Conservation (phyloP, 176 grass and related monocot genomes). For the Metroxylon sagu region DNA sequence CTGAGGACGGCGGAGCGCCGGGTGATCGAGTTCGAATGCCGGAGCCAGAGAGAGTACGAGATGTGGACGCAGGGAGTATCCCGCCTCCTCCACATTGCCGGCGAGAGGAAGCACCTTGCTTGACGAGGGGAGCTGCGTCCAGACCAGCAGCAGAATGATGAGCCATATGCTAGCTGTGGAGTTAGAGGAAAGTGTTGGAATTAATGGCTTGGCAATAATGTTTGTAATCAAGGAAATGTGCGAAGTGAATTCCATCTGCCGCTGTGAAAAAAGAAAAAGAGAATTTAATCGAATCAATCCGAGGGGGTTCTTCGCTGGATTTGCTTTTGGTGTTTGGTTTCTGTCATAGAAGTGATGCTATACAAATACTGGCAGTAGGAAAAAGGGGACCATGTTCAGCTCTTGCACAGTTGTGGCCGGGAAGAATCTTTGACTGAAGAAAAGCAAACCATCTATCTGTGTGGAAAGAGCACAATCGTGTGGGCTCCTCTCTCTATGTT, state of each 20-base stretch:
- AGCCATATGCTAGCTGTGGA: not conserved
- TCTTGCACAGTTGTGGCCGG: not conserved
- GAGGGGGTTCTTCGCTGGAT: constrained; percentile 1
- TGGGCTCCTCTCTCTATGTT: too few species aligned
- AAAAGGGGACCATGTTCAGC: not conserved
- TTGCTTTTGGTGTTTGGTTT: constrained; percentile 4
- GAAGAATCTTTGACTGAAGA: constrained; percentile 34
- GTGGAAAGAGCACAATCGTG: too few species aligned
- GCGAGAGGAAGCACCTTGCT: constrained; percentile 33
- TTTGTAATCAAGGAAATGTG: not conserved
- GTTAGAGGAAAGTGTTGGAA: too few species aligned
- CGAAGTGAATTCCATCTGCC: constrained; percentile 9
- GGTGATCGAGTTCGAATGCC: constrained; percentile 96
- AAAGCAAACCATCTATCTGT: not conserved
- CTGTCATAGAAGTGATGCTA: too few species aligned
- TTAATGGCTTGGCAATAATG: too few species aligned
- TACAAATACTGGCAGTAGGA: too few species aligned
- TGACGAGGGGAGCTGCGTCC: constrained; percentile 2
- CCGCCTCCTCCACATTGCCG: constrained; percentile 50
- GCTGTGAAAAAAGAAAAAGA: not conserved
- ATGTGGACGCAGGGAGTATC: constrained; percentile 88
- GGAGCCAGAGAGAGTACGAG: constrained; percentile 42
- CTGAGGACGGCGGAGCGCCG: constrained; percentile 68
- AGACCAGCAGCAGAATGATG: too few species aligned
- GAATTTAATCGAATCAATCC: not conserved